Evolutionary conservation across 805 yeast genomes (phyloP).

Genomic region (Lachancea waltii): DNA sequence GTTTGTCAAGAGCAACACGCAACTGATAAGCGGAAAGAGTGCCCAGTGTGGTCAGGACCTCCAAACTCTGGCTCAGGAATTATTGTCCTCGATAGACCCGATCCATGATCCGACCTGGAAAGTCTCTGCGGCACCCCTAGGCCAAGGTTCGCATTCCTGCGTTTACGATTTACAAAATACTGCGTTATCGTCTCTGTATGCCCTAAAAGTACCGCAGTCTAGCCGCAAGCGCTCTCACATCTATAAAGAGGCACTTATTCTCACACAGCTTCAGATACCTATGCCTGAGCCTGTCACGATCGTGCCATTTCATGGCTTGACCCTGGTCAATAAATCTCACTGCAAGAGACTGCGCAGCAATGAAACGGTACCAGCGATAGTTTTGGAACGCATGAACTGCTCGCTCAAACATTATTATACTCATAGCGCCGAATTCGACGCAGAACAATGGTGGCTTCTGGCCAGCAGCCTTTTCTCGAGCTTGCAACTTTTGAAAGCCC

Average conservation of each 20-base stretch:
- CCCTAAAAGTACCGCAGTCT: conserved; percentile 15
- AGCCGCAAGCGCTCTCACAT: conserved; percentile 11
- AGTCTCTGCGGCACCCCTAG: conserved; percentile 8
- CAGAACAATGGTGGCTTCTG: conserved; percentile 13
- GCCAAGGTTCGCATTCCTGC: conserved; percentile 15
- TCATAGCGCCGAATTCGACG: background rate
- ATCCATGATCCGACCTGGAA: conserved; percentile 5
- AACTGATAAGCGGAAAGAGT: background rate
- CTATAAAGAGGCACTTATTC: conserved; percentile 12
- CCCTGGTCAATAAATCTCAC: conserved; percentile 8
- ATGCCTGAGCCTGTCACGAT: conserved; percentile 1
- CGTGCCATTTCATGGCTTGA: conserved; percentile 9
- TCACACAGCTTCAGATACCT: conserved; percentile 6
- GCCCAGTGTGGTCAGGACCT: no score
- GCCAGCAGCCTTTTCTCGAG: conserved; percentile 9
- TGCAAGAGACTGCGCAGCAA: conserved; percentile 7
- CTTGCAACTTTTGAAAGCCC: conserved; percentile 9
- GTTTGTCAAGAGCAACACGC: background rate
- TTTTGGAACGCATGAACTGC: conserved; percentile 3
- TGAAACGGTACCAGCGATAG: conserved; percentile 13
- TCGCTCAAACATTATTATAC: background rate
- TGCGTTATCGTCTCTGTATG: background rate
- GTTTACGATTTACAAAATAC: conserved; percentile 9
- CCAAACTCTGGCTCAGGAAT: background rate
- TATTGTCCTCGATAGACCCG: background rate